Base-by-base conservation (phyloP, 2,329 filamentous ascomycete genomes). In the Sphaerulina musiva region DNA sequence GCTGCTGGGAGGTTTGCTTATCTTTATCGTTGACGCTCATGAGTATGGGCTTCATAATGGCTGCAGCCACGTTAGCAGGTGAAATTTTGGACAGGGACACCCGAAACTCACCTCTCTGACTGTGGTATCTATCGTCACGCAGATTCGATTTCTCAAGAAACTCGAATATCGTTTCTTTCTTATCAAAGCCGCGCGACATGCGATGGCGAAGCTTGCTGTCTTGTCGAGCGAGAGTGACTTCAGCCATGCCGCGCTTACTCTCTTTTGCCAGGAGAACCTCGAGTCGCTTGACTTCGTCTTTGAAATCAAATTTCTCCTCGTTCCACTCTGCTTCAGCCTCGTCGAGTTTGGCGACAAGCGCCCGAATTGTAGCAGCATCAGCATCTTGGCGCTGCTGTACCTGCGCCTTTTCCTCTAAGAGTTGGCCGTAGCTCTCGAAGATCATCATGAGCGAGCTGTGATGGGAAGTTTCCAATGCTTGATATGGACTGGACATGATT, bases 281-380 rank as follows among this genome's bases (percentile, higher is more conserved):
- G 11, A 76, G 65, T 12, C 73, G 69, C 53, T 70, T 73, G 48
- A 76, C 70, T 55, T 76, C 73, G 2, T 67, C 67, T 39, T 69
- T 66, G 57, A 72, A 75, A 12, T 64, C 62, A 40, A 62, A 60
- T 54, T 70, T 68, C 49, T 68, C 64, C 7, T 66, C 55, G 2
- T 60, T 43, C 70, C 69, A 74, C 4, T 57, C 54, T 10, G 65
- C 61, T 52, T 72, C 65, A 6, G 66, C 62, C 12, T 59, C 59
- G 32, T 68, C 62, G 38, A 64, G 63, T 17, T 64, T 61, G 29
- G 56, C 48, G 5, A 62, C 46, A 29, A 64, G 43, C 1, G 58
- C 58, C 14, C 56, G 53, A 10, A 48, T 60, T 1, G 61, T 58
- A 1, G 65, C 58, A 0, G 62, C 46, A 12, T 66, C 67, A 3